Base-by-base conservation (phyloP, 208 protist species). In the Trypanosoma conorhini region DNA sequence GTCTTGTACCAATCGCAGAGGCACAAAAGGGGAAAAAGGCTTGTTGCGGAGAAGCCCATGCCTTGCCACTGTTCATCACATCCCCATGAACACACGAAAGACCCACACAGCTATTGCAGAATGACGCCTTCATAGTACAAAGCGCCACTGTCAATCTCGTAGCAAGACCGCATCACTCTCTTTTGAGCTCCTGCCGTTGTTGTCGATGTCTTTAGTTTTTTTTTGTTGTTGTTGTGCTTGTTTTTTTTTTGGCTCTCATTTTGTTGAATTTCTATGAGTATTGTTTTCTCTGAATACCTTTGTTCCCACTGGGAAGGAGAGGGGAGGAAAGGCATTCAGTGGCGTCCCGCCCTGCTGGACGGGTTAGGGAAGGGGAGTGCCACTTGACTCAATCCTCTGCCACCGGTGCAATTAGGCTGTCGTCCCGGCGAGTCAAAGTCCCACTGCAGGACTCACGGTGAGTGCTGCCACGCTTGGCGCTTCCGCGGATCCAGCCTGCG, bases 401-500 rank as follows among this genome's bases (percentile, higher is more conserved):
- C 50, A 54, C 4, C 7, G 9, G 50, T 54, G 50, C 15, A 13
- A 54, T 26, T 24, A 28, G 9, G 3, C 26, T 54, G 50, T 10
- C 50, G 1, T 54, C 22, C 19, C 50, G 5, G 50, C 26, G 50
- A 24, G 19, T n/a, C 50, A 54, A 24, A 12, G 7, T 26, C 50
- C n/a, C 50, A 8, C 1, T 54, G 50, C 19, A 54, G 7, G 22
- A 26, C 9, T 54, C 50, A 26, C 1, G n/a, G 12, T 30, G 17
- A 33, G 3, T 5, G 33, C n/a, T 3, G 5, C 55, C 22, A 12
- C 31, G 22, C 33, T 26, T 67, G 24, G 26, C 35, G 7, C 28
- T 55, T 10, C 50, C 5, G 22, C 24, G n/a, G 19, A 93, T 80
- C 35, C 77, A 77, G 0, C 80, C 80, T 33, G 73, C 72, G 55